phyloP scores from a whole-genome alignment of 2,329 filamentous ascomycete genomes.

The Botrytis fabae region DNA sequence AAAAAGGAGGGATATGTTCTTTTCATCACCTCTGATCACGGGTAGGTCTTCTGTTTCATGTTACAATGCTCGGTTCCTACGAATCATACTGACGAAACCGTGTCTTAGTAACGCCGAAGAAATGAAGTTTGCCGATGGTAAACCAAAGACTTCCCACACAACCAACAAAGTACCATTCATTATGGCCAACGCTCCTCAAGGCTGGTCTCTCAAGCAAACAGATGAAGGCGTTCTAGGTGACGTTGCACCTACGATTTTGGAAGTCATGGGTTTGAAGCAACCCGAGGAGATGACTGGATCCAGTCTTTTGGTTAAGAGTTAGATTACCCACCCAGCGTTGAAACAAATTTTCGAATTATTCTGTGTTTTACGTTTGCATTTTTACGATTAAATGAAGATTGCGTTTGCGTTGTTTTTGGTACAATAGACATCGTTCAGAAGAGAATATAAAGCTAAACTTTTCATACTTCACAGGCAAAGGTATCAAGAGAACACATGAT shows the following conservation, averaged over 20 bases:
- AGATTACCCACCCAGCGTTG: slow-evolving; percentile 32
- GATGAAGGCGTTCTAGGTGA: slow-evolving; percentile 86
- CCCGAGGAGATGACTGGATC: slow-evolving; percentile 89
- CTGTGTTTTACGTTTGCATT: slow-evolving; percentile 17
- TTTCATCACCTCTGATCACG: slow-evolving; percentile 95
- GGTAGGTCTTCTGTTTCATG: slow-evolving; percentile 49
- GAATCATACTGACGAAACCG: slow-evolving; percentile 23
- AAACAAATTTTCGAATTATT: slow-evolving; percentile 13
- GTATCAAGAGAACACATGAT: slow-evolving; percentile 39
- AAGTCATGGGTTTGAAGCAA: slow-evolving; percentile 85
- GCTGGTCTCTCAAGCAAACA: slow-evolving; percentile 75
- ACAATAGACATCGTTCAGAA: slow-evolving; percentile 16
- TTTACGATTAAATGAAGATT: slow-evolving; percentile 7
- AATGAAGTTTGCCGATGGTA: slow-evolving; percentile 95
- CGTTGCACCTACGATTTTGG: slow-evolving; percentile 91
- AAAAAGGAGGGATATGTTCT: slow-evolving; percentile 91
- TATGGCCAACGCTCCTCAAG: slow-evolving; percentile 93
- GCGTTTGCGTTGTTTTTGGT: slow-evolving; percentile 9
- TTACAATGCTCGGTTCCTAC: background rate
- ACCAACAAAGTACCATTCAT: slow-evolving; percentile 97
- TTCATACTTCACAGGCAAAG: slow-evolving; percentile 27
- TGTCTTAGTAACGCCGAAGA: slow-evolving; percentile 79
- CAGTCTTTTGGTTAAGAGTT: slow-evolving; percentile 75
- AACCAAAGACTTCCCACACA: slow-evolving; percentile 97
- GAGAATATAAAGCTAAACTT: slow-evolving; percentile 29